Evolutionary conservation across 2,329 filamentous ascomycete species (phyloP).

Genomic region (Fusarium aywerte): DNA sequence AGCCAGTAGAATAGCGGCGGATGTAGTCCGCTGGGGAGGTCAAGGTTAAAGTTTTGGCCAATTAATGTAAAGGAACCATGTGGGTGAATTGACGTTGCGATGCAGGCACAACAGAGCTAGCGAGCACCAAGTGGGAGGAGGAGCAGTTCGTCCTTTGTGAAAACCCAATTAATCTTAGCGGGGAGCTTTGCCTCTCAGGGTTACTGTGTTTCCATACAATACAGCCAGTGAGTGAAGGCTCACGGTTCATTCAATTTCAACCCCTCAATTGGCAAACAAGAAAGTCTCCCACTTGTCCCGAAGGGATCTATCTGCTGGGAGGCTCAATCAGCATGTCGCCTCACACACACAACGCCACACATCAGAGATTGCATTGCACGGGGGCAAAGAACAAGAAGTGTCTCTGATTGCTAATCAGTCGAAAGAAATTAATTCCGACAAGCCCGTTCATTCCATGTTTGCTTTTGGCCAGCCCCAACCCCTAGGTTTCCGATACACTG

Average conservation of each 20-base stretch:
- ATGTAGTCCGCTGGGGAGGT: background rate
- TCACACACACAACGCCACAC: background rate
- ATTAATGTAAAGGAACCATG: background rate
- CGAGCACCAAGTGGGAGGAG: background rate
- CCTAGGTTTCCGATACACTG: background rate
- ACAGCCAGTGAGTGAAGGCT: background rate
- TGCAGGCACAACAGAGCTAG: background rate
- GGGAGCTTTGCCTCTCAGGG: background rate
- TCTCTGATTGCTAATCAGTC: background rate
- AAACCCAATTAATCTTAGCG: background rate
- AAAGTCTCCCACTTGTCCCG: no score
- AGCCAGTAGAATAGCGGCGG: background rate
- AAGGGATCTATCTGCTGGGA: no score
- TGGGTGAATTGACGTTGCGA: background rate
- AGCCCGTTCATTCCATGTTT: background rate
- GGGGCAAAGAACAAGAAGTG: background rate
- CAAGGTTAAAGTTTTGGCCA: background rate
- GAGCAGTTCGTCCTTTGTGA: background rate
- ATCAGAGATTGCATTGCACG: background rate
- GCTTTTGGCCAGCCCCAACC: background rate
- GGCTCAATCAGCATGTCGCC: background rate
- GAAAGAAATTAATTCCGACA: background rate
- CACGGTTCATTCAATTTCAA: no score
- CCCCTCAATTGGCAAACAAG: background rate
- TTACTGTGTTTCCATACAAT: background rate